Evolutionary conservation across 2,329 filamentous ascomycete species (phyloP), one percentile per base, ranked within the genome.

Genomic region (Ascochyta pisi): DNA sequence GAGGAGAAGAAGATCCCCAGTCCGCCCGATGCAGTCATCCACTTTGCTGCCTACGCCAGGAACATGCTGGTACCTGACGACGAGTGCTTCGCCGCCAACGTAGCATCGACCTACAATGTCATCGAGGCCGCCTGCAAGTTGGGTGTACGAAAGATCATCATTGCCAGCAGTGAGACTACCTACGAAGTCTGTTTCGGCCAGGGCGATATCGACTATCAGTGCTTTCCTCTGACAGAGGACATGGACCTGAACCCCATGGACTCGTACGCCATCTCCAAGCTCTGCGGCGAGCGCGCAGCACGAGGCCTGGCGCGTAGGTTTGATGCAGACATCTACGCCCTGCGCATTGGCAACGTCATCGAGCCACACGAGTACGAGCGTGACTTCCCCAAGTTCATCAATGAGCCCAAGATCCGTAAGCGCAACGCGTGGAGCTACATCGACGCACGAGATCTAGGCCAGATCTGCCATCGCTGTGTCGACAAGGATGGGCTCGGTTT

Each of bases 141-240:
- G 0, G 84, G 84, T 12, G 82, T 88, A 6, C 81, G 80, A 61
- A 88, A 88, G 65, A 82, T 88, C 63, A 78, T 88, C 64, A 81
- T 87, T 43, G 86, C 86, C 1, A 82, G 79, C 54, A 82, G 79
- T 19, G 83, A 86, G 63, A 86, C 84, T 0, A 83, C 82, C 0
- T 88, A 88, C 63, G 85, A 85, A 16, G 84, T 87, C 0, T 85
- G 83, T 60, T 88, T 85, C 62, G 81, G 82, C 0, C 83, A 88
- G 61, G 86, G 85, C 2, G 78, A 85, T 55, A 71, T 79, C 5
- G 81, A 84, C 29, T 88, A 83, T 63, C 77, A 81, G 16, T 78
- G 78, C 6, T 87, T 88, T 62, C 86, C 85, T 0, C 73, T 88
- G 0, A 80, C 84, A 23, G 86, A 89, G 66, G 79, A 83, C 34